Base-by-base conservation (phyloP, 192 early-diverging fungal species). In the Backusella tarrabulga region DNA sequence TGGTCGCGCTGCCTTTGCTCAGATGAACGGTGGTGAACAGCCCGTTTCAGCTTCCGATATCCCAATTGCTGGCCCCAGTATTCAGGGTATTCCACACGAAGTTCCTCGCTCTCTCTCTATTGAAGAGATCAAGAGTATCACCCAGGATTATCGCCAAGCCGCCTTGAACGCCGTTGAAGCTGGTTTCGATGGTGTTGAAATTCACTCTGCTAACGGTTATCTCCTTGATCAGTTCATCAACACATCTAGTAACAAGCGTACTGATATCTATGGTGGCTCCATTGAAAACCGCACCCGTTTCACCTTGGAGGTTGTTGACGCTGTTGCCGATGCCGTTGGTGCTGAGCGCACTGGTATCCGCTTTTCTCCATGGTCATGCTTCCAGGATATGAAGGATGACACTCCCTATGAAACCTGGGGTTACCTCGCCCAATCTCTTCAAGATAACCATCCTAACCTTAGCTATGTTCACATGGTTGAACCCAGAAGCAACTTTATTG, bases 151-250 rank as follows among this genome's bases (percentile, higher is more conserved):
- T 83, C 88, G 72, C 15, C 68, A 85, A 14, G 91, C 91, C 34
- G 92, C 95, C 0, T 76, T 76, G 42, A 88, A 92, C 41, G 93
- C 97, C 0, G 77, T 87, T 26, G 83, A 88, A 67, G 96, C 96
- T 6, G 94, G 94, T 1, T 93, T 95, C 77, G 94, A 97, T 71
- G 91, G 91, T n/a, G 82, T 98, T 34, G 97, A 99, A 82, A 84
- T 99, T 26, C 96, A 98, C 69, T 90, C 82, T 68, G 96, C 97
- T 0, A 94, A 99, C 82, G 97, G 97, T 3, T 99, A 97, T 81
- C 84, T 99, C 52, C 76, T 95, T 69, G 85, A 93, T 82, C 86
- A 92, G 81, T 97, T 98, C 78, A 77, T 96, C 23, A 91, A 90
- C n/a, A 90, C 93, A 4, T 71, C 93, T 15, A 86, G 91, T 70